Evolutionary conservation across 371 early-diverging fungal genomes (phyloP).

Genomic region (Mucor plumbeus): DNA sequence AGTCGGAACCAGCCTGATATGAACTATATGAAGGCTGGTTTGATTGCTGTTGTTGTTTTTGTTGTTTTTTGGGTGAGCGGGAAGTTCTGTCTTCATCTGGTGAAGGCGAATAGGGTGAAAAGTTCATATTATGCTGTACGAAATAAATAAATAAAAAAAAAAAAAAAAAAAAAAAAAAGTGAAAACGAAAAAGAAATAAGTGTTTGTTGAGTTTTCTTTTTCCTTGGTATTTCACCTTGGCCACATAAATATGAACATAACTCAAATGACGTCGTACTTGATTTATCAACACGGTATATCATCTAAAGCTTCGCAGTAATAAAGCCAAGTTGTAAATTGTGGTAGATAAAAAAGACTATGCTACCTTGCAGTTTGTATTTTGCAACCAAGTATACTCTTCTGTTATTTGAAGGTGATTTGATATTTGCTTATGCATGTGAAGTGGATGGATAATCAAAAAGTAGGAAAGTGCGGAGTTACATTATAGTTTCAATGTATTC

Average conservation of each 20-base stretch:
- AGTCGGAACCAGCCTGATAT: conserved; percentile 35
- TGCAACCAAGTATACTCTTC: too few relatives aligned
- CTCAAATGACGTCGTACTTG: conserved; percentile 2
- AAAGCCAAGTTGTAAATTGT: too few relatives aligned
- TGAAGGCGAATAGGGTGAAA: conserved; percentile 58
- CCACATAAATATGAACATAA: not conserved
- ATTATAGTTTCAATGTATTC: too few relatives aligned
- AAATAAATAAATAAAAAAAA: not conserved
- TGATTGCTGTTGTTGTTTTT: conserved; percentile 16
- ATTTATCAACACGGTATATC: not conserved
- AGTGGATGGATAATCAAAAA: too few relatives aligned
- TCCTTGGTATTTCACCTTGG: not conserved
- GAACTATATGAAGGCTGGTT: conserved; percentile 25
- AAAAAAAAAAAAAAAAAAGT: not conserved
- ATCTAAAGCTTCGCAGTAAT: not conserved
- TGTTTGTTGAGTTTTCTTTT: not conserved
- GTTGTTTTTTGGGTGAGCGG: conserved; percentile 27
- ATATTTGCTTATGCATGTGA: too few relatives aligned
- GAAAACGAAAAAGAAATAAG: not conserved
- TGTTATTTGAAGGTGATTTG: too few relatives aligned
- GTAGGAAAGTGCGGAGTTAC: too few relatives aligned
- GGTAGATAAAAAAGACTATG: too few relatives aligned
- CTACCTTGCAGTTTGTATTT: too few relatives aligned
- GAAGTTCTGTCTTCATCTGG: conserved; percentile 53
- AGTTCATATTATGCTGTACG: conserved; percentile 38